Base-by-base conservation (phyloP, 345 rosid species). In the Salix purpurea region DNA sequence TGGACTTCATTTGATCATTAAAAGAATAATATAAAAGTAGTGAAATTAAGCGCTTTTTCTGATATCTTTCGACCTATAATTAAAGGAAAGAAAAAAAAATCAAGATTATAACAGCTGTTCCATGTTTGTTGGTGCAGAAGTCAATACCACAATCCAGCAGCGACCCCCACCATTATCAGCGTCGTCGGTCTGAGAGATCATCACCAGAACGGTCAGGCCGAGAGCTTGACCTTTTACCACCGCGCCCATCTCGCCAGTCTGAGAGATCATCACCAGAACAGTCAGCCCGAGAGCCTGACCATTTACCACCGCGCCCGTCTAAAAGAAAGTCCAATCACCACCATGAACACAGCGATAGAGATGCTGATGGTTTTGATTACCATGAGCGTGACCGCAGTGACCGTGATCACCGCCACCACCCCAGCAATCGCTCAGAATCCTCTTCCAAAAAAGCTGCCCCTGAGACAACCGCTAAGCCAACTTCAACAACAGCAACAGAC, bases 301-400 rank as follows among this genome's bases (percentile, higher is more conserved):
- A 91, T 4, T 78, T 74, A 3, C 90, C 88, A 2, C 85, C 87
- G 0, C 93, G 89, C 9, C 86, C 89, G 12, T 79, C 85, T 65
- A 93, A 91, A 78, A 85, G 98, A 66, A 93, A 90, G 77, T 70
- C 94, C 3, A 91, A 85, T 16, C 89, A 83, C 23, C 79, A 86
- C 14, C 9, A 69, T 67, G 83, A 71, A 16, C 84, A 86, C 67
- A 77, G 70, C 37, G 86, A 81, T 14, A 65, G 71, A 13, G 90
- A 72, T 68, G 69, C 65, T 9, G 86, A 81, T 15, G 89, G 85
- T 10, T 69, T 65, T 32, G 84, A 69, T 26, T 19, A 82, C 11
- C 82, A 71, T 40, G 84, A 89, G 4, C 87, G 72, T 30, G 87
- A 84, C 0, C 82, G 82, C 46, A 34, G 12, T 4, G 82, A 74